These are phyloP conservation scores for Fraxinus anomala DNA, from an alignment of 257 asterid genomes.

Conservation along the genomic window DNA sequence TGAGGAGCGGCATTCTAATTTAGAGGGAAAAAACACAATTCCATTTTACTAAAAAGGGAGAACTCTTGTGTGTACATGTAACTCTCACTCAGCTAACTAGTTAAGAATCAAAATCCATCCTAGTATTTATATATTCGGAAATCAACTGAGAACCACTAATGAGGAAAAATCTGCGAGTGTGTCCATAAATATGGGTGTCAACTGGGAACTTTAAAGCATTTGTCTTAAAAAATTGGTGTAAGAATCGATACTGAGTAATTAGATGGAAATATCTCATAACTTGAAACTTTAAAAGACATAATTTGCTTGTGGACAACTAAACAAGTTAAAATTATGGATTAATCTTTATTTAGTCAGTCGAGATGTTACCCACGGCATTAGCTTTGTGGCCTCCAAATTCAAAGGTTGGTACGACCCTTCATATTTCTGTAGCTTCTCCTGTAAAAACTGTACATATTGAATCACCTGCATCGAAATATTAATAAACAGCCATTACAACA, in stretches of 20 bases:
- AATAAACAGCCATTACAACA: conserved; percentile 28
- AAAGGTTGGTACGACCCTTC: conserved; percentile 84
- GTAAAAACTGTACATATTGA: conserved; percentile 75
- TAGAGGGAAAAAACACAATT: neutral
- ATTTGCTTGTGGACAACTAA: conserved; percentile 19
- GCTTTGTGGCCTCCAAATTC: conserved; percentile 86
- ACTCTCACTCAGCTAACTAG: neutral
- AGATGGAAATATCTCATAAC: neutral
- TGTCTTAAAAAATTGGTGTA: neutral
- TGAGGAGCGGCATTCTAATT: neutral
- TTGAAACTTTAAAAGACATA: neutral
- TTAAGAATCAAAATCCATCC: neutral
- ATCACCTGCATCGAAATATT: conserved; percentile 64
- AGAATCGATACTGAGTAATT: neutral
- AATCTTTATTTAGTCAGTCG: conserved; percentile 2
- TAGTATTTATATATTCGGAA: neutral
- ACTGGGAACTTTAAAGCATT: neutral
- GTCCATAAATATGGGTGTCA: neutral
- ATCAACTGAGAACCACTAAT: neutral
- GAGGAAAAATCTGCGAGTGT: neutral
- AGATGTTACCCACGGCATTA: conserved; percentile 91
- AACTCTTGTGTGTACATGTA: neutral
- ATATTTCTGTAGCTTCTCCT: conserved; percentile 75
- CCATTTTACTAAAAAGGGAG: neutral
- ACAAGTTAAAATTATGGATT: neutral